Evolutionary conservation across 148 eudicot species (phyloP).

Genomic region (Vaccinium vitisidaea): DNA sequence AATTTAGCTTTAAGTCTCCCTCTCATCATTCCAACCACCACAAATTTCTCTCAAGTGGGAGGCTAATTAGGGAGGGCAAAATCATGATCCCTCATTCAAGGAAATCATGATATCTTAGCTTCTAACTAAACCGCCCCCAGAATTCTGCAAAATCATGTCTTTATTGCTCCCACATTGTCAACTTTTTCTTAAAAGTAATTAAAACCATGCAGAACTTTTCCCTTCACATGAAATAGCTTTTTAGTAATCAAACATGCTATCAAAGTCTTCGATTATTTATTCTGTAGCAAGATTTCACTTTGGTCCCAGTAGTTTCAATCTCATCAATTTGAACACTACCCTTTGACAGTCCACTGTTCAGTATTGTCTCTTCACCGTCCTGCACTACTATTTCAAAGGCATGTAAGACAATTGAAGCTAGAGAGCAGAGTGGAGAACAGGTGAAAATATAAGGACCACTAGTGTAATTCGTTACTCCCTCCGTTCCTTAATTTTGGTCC

Average conservation of each 20-base stretch:
- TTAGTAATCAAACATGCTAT: neutral
- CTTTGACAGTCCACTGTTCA: no score
- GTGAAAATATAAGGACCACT: neutral
- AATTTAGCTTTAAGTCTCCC: neutral
- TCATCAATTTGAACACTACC: no score
- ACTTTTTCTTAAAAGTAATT: neutral
- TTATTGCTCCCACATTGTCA: neutral
- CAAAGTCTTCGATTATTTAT: neutral
- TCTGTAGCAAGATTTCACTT: neutral
- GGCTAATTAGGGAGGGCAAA: constrained; percentile 10
- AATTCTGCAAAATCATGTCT: neutral
- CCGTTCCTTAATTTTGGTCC: no score
- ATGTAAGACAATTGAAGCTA: no score
- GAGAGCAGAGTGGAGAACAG: no score
- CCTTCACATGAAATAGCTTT: neutral
- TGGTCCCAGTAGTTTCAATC: no score
- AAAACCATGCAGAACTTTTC: neutral
- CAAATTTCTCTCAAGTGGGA: neutral
- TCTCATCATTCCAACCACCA: constrained; percentile 7
- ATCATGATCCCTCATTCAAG: constrained; percentile 1
- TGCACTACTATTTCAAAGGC: no score
- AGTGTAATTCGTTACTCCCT: neutral
- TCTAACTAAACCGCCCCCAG: neutral
- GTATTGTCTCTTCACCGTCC: no score
- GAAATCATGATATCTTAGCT: constrained; percentile 17